phyloP scores from a whole-genome alignment of 768 basidiomycete species.

The Russula dissimulans region DNA sequence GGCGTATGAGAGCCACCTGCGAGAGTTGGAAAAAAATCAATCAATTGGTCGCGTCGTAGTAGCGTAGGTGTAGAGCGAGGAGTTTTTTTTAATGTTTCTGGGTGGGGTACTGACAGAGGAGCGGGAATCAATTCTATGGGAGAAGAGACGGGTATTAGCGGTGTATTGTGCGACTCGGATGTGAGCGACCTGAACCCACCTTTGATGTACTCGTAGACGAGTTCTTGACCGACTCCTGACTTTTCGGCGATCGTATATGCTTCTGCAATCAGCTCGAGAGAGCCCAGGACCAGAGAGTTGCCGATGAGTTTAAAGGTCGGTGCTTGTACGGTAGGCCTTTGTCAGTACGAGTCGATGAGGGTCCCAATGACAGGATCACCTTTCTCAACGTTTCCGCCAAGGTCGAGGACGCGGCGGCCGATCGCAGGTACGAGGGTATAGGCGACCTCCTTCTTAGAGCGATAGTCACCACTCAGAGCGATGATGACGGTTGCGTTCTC shows the following conservation, averaged over 20 bases:
- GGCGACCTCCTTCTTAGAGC: constrained; percentile 72
- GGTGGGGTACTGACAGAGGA: constrained; percentile 32
- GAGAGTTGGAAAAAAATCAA: too few relatives aligned
- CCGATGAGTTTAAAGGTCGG: constrained; percentile 71
- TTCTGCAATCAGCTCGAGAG: constrained; percentile 72
- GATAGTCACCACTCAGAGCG: constrained; percentile 71
- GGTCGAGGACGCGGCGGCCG: constrained; percentile 67
- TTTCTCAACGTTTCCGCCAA: constrained; percentile 81
- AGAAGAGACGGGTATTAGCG: not conserved
- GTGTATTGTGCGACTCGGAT: too few relatives aligned
- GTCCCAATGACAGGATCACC: constrained; percentile 31
- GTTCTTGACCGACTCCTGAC: constrained; percentile 61
- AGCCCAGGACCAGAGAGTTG: constrained; percentile 70
- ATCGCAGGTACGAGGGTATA: constrained; percentile 73
- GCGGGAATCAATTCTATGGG: constrained; percentile 57
- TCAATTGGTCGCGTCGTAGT: too few relatives aligned
- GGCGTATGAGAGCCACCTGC: constrained; percentile 47
- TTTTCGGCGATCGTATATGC: constrained; percentile 80
- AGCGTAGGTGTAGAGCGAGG: not conserved
- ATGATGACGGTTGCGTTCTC: constrained; percentile 57
- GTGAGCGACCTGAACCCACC: constrained; percentile 28
- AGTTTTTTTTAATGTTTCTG: not conserved
- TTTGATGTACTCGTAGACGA: constrained; percentile 48
- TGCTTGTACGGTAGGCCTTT: constrained; percentile 30
- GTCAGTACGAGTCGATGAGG: not conserved